Base-by-base conservation (phyloP, 78 protist species). In the Chrysochromulina parva region DNA sequence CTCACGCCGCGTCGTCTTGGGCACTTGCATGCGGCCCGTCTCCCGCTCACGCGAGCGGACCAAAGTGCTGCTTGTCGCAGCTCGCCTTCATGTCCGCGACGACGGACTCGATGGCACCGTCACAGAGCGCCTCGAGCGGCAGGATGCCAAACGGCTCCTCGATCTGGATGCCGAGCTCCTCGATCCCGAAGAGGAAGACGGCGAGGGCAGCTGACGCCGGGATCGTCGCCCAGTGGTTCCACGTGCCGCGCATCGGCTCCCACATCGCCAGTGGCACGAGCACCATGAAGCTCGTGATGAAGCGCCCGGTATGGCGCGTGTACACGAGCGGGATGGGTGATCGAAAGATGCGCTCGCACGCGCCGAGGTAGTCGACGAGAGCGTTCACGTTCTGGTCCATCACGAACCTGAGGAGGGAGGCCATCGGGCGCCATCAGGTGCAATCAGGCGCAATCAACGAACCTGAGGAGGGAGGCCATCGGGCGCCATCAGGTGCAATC, bases 281-380 rank as follows among this genome's bases (percentile, higher is more conserved):
- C 24, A 76, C 19, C n/a, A 52, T 24, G 24, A 4, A 76, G 10
- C 11, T 28, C 22, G 85, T 19, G 47, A 76, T 26, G 85, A 76
- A 76, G 13, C 85, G 58, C 4, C 59, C 85, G 5, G 85, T 76
- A 59, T 76, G 85, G 59, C 85, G 85, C 85, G 85, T 76, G 59
- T 76, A 76, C 19, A 76, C 85, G 28, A 76, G 59, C 59, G 85
- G 85, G 11, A 67, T 26, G 50, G 76, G 76, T 14, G 76, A 13
- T 48, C 1, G 1, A 48, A 26, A 67, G 50, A 76, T 52, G 85
- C 85, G 85, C 85, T 76, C 85, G 85, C 54, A 47, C 55, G 81
- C 11, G 19, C 17, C 81, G 55, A 10, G 14, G 10, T 11, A 20
- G 22, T 73, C 81, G 81, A 7, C 74, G 1, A 26, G n/a, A 1